These are phyloP conservation scores for Flueggea neowawraea DNA, from an alignment of 441 rosid species.

Conservation along the genomic window DNA sequence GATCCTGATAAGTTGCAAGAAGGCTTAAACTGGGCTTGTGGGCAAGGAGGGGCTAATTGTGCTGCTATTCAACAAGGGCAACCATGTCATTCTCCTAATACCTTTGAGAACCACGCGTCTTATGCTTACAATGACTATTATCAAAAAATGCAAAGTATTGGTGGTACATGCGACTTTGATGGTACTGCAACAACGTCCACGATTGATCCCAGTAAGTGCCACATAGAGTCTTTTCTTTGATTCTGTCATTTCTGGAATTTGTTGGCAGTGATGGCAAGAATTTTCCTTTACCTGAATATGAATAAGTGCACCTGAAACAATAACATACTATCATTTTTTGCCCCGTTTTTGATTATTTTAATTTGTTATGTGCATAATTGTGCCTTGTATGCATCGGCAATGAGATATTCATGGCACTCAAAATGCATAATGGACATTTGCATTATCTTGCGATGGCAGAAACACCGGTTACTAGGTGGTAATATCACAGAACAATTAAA, in stretches of 20 bases:
- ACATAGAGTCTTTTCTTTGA: neutral
- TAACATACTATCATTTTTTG: no score
- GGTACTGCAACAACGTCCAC: slow-evolving; percentile 71
- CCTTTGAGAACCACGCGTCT: slow-evolving; percentile 68
- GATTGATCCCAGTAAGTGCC: slow-evolving; percentile 75
- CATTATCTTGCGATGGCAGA: neutral
- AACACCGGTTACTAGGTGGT: neutral
- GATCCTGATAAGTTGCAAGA: slow-evolving; percentile 57
- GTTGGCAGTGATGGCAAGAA: neutral
- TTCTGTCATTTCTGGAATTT: neutral
- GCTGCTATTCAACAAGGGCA: slow-evolving; percentile 58
- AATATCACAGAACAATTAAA: neutral
- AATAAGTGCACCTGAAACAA: no score
- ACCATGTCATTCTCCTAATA: slow-evolving; percentile 63
- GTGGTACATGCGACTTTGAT: slow-evolving; percentile 90
- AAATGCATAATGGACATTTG: no score
- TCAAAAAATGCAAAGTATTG: slow-evolving; percentile 62
- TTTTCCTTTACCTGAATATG: neutral
- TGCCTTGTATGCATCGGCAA: no score
- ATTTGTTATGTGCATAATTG: no score
- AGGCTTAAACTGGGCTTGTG: slow-evolving; percentile 97
- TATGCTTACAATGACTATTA: slow-evolving; percentile 91
- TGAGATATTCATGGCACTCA: no score
- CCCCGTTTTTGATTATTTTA: no score
- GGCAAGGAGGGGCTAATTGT: slow-evolving; percentile 88